Base-by-base conservation (phyloP, 2,329 filamentous ascomycete genomes). In the Paecilomyces formosus region DNA sequence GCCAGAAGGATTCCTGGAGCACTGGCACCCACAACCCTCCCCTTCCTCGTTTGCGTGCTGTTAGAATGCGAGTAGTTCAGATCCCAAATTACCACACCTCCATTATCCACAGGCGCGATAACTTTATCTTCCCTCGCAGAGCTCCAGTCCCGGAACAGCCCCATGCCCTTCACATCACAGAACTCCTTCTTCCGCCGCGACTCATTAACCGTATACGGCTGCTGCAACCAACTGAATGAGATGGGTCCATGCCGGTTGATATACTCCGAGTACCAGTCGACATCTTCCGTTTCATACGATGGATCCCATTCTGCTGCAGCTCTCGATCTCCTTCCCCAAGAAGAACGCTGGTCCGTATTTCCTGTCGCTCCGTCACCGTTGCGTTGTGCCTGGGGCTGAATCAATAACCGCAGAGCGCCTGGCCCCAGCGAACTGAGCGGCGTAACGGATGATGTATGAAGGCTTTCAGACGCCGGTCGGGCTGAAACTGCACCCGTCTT, bases 251-350 rank as follows among this genome's bases (percentile, higher is more conserved):
- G 82, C 33, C 92, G 83, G 56, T 92, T 90, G 62, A 95, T 88
- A 68, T 92, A 96, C 72, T 97, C 92, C 57, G 89, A 83, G 71
- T 96, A 96, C 88, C 91, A 97, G 54, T 89, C 85, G 21, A 92
- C 80, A 49, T 79, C 79, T 74, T 97, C 92, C 3, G 75, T 77
- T 0, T 86, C 83, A 62, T 88, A 91, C 0, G 84, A 85, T 0
- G 90, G 90, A 65, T 96, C 90, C 92, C 92, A 96, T 64, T 90
- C 90, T 3, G 87, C 86, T 2, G 70, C 71, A 11, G 69, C 73
- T 58, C 65, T 68, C 45, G 65, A 68, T 58, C 66, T 66, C 56
- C 66, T 67, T 28, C 64, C 68, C 57, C 64, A 63, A 13, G 72
- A 68, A 26, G 55, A 39, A 18, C 55, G 35, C 12, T 45, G 35